A percentile compares a stretch with the other conserved stretches of the same genome.
Conservation (phyloP, 2,329 filamentous ascomycete species). For the Plenodomus tracheiphilus region DNA sequence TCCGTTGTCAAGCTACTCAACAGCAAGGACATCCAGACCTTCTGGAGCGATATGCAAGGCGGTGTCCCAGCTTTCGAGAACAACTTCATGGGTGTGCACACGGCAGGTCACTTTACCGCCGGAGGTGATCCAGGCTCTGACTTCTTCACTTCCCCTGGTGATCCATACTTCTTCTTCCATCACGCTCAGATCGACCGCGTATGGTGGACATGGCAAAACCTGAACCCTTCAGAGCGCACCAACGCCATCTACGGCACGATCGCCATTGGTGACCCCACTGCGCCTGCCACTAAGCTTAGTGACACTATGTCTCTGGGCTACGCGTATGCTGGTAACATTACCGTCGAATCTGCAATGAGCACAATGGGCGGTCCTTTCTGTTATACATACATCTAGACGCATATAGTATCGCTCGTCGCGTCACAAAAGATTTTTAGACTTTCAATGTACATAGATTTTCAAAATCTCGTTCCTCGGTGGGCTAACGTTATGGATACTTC, state of each 20-base stretch:
- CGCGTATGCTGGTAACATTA: slow-evolving; percentile 35
- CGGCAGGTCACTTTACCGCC: slow-evolving; percentile 50
- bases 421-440: not conserved
- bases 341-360: slow-evolving; percentile 48
- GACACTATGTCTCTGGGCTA: slow-evolving; percentile 48
- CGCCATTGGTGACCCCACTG: slow-evolving; percentile 49
- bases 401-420: not conserved
- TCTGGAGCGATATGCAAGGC: slow-evolving; percentile 46
- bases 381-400: slow-evolving; percentile 46
- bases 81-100: slow-evolving; percentile 46
- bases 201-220: slow-evolving; percentile 56
- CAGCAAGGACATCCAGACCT: slow-evolving; percentile 39
- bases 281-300: slow-evolving; percentile 51
- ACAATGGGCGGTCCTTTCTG: slow-evolving; percentile 53
- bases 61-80: slow-evolving; percentile 31
- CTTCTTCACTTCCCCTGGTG: slow-evolving; percentile 47
- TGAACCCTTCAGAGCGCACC: slow-evolving; percentile 43
- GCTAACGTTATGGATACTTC: not conserved
- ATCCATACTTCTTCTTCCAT: slow-evolving; percentile 49
- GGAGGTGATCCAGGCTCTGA: slow-evolving; percentile 51
- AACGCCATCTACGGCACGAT: slow-evolving; percentile 48
- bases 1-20: slow-evolving; percentile 30
- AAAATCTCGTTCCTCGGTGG: not conserved
- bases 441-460: slow-evolving; percentile 3
- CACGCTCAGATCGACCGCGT: slow-evolving; percentile 53